These are phyloP conservation scores for Agapanthus africanus DNA, from an alignment of 106 monocot genomes.

Conservation along the genomic window DNA sequence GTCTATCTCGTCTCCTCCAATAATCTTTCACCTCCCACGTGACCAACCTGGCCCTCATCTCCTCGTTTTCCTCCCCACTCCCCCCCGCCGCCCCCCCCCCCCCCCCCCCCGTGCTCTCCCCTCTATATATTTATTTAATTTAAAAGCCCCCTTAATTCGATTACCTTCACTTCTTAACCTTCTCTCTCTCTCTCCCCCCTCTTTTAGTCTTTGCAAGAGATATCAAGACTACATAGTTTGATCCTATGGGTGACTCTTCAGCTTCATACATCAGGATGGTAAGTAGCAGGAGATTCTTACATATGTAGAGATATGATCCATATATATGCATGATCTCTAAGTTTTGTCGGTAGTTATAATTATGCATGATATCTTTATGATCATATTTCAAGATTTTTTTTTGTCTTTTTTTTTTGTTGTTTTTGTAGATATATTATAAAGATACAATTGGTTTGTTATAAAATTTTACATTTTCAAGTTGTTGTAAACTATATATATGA, in stretches of 20 bases:
- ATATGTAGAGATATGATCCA: no score
- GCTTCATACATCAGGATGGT: conserved; percentile 66
- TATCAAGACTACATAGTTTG: no score
- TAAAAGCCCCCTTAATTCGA: neutral
- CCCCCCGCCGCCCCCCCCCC: no score
- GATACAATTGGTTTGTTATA: neutral
- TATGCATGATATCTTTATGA: no score
- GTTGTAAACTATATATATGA: no score
- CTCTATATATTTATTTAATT: neutral
- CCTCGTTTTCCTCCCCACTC: no score
- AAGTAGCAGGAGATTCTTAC: no score
- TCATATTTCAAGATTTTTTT: no score
- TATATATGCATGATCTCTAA: no score
- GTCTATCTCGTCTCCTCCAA: conserved; percentile 42
- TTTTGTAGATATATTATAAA: neutral
- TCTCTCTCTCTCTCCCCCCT: neutral
- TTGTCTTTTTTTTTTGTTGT: no score
- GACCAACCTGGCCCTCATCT: conserved; percentile 18
- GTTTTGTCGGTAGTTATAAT: no score
- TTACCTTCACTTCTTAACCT: neutral
- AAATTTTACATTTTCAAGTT: neutral
- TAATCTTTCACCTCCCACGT: conserved; percentile 38
- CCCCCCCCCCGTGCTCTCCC: no score
- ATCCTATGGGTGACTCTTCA: conserved; percentile 53
- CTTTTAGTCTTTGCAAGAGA: neutral